Base-by-base conservation (phyloP, 1,139 yeast species). In the Hemisphaericaspora xylanilytica region DNA sequence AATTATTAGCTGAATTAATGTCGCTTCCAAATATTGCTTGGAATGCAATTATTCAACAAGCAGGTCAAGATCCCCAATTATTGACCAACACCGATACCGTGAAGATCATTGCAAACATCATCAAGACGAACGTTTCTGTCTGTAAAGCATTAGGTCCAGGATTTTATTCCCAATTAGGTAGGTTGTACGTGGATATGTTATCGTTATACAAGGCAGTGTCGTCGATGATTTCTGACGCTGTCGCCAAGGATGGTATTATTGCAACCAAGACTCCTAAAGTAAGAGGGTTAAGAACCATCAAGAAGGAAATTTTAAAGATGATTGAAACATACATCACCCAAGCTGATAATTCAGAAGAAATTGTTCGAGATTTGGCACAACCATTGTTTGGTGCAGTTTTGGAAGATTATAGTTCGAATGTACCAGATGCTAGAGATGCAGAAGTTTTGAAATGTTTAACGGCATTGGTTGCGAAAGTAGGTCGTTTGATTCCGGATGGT, bases 401-500 rank as follows among this genome's bases (percentile, higher is more conserved):
- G 49, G 94, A 86, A 47, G 99, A 94, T 63, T 94, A 94, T 65
- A 80, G 80, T 55, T 70, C 80, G 14, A 87, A 87, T 55, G 96
- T 89, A 27, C 95, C 98, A 4, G 96, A 88, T 66, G 96, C 97
- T 6, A 82, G 98, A 57, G 98, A 94, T 66, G 96, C 97, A 5
- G 98, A 94, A 67, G 98, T 92, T 3, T 75, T 92, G 58, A 87
- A 86, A 63, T 89, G 97, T 75, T 84, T 92, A 80, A 81, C 96
- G 13, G 89, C 96, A 1, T 78, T 94, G 46, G 94, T 92, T 16
- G 70, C 80, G 26, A 83, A 89, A 58, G 94, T 89, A 40, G 97
- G 97, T 10, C 85, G 77, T 49, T 68, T 85, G 73, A 88, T 90
- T 43, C 94, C 96, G 11, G 95, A 87, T 45, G 95, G 94, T 48